Base-by-base conservation (phyloP, 306 rosid genomes). In the Lotus japonicus region DNA sequence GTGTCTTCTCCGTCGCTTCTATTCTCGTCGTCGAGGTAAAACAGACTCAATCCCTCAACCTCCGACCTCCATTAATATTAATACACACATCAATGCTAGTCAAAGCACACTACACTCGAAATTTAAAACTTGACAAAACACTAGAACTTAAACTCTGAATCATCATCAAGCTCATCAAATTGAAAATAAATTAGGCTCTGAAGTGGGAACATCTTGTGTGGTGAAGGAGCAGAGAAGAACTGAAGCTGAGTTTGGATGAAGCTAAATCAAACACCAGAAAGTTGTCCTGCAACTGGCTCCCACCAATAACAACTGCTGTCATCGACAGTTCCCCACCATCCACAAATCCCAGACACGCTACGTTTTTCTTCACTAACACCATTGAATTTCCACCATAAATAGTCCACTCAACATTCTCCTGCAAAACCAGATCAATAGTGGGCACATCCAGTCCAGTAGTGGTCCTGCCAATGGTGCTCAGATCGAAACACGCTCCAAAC, bases 291-390 rank as follows among this genome's bases (percentile, higher is more conserved):
- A 79, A 53, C 15, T 3, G 23, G 12, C 56, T 33, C 1, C 80
- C 79, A 9, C 80, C 68, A 14, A 80, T 59, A 43, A 82, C 74
- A 42, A 80, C 1, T 0, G 77, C 7, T 2, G 80, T 71, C 5
- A 10, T n/a, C 15, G 76, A 5, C 1, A 53, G 17, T 26, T 53
- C 38, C 1, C 77, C 79, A n/a, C 76, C 83, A 62, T 79, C 49
- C 42, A 79, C 72, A 72, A 79, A 72, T 53, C 46, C 84, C 7
- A 83, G 56, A 7, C 87, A 79, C 17, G 73, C 15, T 0, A 76
- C 74, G 0, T 57, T 42, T 33, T 44, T 63, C 16, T 64, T 67
- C 11, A 67, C 71, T 45, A 49, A 57, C 1, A 83, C 77, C 77
- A 79, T 75, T 21, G 79, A 75, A 66, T 78, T 79, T 0, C 11